phyloP scores from a whole-genome alignment of 1,284 basidiomycete genomes.

The Phenoliferia sp. region DNA sequence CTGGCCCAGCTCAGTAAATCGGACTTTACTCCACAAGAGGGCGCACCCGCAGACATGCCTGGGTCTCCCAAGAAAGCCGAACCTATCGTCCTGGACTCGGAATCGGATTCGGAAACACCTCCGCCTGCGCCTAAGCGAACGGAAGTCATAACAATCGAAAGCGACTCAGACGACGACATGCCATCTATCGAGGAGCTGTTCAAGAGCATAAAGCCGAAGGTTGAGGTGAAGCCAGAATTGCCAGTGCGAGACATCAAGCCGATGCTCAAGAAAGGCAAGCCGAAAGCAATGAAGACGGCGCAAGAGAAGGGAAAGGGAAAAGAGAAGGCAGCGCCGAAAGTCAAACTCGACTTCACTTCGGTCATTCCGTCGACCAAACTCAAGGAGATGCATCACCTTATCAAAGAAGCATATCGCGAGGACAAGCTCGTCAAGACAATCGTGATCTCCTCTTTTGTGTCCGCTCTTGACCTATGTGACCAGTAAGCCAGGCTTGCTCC shows the following conservation, averaged over 20 bases:
- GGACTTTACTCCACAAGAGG: too few species aligned
- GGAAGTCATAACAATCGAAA: conserved; percentile 51
- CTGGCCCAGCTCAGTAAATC: too few species aligned
- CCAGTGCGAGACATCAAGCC: neutral
- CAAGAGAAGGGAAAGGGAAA: neutral
- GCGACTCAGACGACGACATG: conserved; percentile 76
- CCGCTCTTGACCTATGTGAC: neutral
- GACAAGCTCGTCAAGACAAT: neutral
- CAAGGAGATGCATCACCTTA: neutral
- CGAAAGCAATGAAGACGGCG: neutral
- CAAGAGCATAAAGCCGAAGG: conserved; percentile 50
- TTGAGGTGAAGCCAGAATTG: neutral
- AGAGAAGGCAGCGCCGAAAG: neutral
- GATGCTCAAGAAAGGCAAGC: neutral
- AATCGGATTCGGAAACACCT: neutral
- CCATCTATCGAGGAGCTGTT: conserved; percentile 37
- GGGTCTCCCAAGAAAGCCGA: conserved; percentile 1
- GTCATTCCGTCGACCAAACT: neutral
- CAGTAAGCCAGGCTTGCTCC: neutral
- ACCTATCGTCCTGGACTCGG: conserved; percentile 4
- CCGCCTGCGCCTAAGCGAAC: neutral
- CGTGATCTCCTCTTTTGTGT: neutral
- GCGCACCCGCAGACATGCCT: too few species aligned
- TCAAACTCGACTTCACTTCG: neutral
- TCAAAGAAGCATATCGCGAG: neutral